Base-by-base conservation (phyloP, 2,329 filamentous ascomycete species). In the Lecanicillium sp. region DNA sequence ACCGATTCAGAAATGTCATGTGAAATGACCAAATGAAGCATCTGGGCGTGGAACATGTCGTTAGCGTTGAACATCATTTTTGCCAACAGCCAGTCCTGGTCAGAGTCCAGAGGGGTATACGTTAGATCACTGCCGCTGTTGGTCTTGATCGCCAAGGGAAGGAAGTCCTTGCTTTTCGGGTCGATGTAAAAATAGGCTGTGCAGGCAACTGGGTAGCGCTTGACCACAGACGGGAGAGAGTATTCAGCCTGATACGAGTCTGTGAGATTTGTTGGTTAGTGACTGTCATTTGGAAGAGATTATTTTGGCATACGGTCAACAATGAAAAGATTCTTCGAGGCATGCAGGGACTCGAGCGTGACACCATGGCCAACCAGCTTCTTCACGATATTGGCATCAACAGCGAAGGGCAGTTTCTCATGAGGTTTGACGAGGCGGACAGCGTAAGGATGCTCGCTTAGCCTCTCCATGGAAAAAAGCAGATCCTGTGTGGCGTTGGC, bases 11-110 rank as follows among this genome's bases (percentile, higher is more conserved):
- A 56, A 10, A 72, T 65, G 14, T 62, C 65, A 51, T 76, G 73
- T 0, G 67, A 68, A n/a, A 58, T 58, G 2, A 66, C 65, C 2
- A 75, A 58, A 52, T 75, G 71, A 48, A 66, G 63, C 58, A 65
- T 68, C 44, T 73, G 68, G 0, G 61, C 60, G 49, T 69, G 64
- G 58, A 68, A 74, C 29, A 74, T 61, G 52, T 75, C 70, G 43
- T 75, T 74, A 21, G 62, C 57, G 42, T 74, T 73, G 55, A 72
- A 73, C 54, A 72, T 63, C 36, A 74, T 68, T 60, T 77, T 76
- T 5, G 73, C 74, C 4, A 77, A 56, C 5, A 73, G 56, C 73
- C 73, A 77, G 56, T 77, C 72, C n/a, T 66, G 63, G 3, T 56
- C 20, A 0, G 52, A 44, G 49, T 77, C 73, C 1, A 62, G 54